These are phyloP conservation scores for Chiua virens DNA, from an alignment of 768 basidiomycete genomes.

Conservation along the genomic window DNA sequence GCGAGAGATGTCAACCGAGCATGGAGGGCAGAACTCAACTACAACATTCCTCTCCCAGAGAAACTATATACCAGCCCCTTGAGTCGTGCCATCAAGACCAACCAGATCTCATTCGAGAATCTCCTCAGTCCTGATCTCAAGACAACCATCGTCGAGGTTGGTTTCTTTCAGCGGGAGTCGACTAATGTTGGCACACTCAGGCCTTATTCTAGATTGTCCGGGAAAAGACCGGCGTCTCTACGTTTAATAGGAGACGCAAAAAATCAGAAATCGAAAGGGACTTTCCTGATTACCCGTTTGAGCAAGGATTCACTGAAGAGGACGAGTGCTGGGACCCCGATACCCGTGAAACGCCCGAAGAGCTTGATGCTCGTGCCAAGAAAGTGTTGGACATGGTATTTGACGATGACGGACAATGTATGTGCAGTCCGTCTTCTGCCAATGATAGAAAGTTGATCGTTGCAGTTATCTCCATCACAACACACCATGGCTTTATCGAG, in stretches of 20 bases:
- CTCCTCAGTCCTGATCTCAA: slow-evolving; percentile 32
- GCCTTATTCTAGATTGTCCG: slow-evolving; percentile 51
- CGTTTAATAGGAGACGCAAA: slow-evolving; percentile 63
- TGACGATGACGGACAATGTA: slow-evolving; percentile 48
- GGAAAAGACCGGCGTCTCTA: slow-evolving; percentile 66
- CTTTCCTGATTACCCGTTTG: slow-evolving; percentile 55
- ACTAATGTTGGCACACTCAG: background rate
- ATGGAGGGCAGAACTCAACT: slow-evolving; percentile 49
- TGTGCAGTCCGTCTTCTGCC: slow-evolving; percentile 19
- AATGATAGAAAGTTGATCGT: background rate
- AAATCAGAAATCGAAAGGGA: slow-evolving; percentile 45
- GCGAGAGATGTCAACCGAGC: slow-evolving; percentile 43
- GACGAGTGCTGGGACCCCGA: slow-evolving; percentile 61
- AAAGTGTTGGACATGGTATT: slow-evolving; percentile 59
- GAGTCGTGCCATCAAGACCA: slow-evolving; percentile 58
- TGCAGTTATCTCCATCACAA: slow-evolving; percentile 64
- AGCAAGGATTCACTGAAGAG: slow-evolving; percentile 58
- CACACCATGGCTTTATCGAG: slow-evolving; percentile 63
- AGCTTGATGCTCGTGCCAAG: slow-evolving; percentile 49
- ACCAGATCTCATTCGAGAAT: slow-evolving; percentile 50
- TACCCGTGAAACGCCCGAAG: slow-evolving; percentile 49
- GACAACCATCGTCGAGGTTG: slow-evolving; percentile 35
- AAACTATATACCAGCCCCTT: slow-evolving; percentile 63
- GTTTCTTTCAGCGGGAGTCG: background rate
- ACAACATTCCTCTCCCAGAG: slow-evolving; percentile 49